A percentile compares a stretch with the other conserved stretches of the same genome.
Conservation (phyloP, 192 early-diverging fungal species). For the Coemansia nantahalensis region DNA sequence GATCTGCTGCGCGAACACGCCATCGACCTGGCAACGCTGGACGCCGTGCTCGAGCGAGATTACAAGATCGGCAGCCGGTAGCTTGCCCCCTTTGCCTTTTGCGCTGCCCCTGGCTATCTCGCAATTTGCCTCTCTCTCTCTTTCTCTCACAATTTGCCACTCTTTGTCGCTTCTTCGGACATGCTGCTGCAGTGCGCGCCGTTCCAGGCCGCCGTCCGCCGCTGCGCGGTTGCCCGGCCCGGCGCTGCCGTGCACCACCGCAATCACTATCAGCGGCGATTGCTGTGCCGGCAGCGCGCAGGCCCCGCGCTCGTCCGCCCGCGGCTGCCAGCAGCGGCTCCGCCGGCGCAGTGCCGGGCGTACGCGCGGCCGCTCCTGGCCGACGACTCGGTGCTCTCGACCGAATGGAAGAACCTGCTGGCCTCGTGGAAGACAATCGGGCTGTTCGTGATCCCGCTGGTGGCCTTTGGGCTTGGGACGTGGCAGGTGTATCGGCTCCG, state of each 20-base stretch:
- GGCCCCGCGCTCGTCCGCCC: no score
- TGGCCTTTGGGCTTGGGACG: conserved; percentile 66
- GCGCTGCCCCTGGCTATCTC: no score
- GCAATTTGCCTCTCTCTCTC: no score
- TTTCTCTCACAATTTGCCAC: no score
- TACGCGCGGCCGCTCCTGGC: conserved; percentile 44
- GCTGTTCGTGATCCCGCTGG: conserved; percentile 39
- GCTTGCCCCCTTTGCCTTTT: not conserved
- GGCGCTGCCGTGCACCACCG: not conserved
- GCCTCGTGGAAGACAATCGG: conserved; percentile 53
- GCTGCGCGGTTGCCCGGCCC: not conserved
- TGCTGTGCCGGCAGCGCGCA: no score
- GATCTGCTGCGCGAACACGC: conserved; percentile 82
- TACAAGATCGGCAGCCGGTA: conserved; percentile 52
- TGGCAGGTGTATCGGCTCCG: conserved; percentile 88
- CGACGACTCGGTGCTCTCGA: conserved; percentile 39
- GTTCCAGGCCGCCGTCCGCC: conserved; percentile 5
- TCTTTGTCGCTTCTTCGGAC: no score
- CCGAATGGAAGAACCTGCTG: conserved; percentile 44
- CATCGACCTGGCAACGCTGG: conserved; percentile 61
- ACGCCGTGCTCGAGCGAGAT: conserved; percentile 63
- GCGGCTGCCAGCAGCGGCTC: not conserved
- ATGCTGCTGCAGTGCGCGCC: conserved; percentile 5
- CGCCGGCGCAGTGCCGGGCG: conserved; percentile 11
- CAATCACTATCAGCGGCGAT: no score